Evolutionary conservation across 1,284 basidiomycete genomes (phyloP).

Genomic region (Cutaneotrichosporon curvatum): DNA sequence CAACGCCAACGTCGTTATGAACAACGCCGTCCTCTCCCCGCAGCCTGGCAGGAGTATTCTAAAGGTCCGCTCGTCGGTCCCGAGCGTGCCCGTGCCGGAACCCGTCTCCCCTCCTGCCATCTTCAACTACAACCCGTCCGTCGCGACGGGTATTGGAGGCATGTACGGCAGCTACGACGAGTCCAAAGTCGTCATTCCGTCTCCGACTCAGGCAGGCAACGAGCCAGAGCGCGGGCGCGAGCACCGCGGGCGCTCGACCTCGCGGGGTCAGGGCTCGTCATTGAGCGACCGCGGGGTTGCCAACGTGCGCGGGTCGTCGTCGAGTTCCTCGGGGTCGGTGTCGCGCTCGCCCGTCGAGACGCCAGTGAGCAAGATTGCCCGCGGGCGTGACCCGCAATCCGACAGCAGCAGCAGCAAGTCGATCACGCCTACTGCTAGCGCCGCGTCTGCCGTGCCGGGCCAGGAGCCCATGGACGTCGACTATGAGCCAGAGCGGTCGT

Average conservation of each 20-base stretch:
- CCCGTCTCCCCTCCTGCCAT: slow-evolving; percentile 28
- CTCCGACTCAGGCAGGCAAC: not conserved
- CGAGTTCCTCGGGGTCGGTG: slow-evolving; percentile 10
- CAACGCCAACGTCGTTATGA: slow-evolving; percentile 28
- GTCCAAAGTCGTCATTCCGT: slow-evolving; percentile 17
- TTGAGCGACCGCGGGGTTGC: slow-evolving; percentile 31
- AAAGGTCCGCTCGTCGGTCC: slow-evolving; percentile 34
- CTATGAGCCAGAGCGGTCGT: slow-evolving; percentile 35
- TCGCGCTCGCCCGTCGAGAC: slow-evolving; percentile 16
- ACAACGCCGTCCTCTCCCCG: slow-evolving; percentile 17
- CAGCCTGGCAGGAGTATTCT: slow-evolving; percentile 36
- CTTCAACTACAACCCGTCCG: slow-evolving; percentile 47
- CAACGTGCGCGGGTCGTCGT: slow-evolving; percentile 14
- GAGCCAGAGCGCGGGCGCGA: slow-evolving; percentile 1
- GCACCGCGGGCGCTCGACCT: slow-evolving; percentile 31
- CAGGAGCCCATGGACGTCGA: slow-evolving; percentile 35
- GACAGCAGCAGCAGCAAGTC: too few relatives aligned
- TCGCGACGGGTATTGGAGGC: slow-evolving; percentile 44
- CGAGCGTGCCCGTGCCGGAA: slow-evolving; percentile 8
- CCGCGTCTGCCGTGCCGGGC: too few relatives aligned
- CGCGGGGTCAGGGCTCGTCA: slow-evolving; percentile 22
- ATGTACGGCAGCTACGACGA: slow-evolving; percentile 28
- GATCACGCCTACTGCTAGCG: too few relatives aligned
- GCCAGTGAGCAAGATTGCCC: not conserved
- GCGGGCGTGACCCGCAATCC: too few relatives aligned